These are phyloP conservation scores for Trametes polyzona DNA, from an alignment of 1,284 basidiomycete species.

Conservation along the genomic window DNA sequence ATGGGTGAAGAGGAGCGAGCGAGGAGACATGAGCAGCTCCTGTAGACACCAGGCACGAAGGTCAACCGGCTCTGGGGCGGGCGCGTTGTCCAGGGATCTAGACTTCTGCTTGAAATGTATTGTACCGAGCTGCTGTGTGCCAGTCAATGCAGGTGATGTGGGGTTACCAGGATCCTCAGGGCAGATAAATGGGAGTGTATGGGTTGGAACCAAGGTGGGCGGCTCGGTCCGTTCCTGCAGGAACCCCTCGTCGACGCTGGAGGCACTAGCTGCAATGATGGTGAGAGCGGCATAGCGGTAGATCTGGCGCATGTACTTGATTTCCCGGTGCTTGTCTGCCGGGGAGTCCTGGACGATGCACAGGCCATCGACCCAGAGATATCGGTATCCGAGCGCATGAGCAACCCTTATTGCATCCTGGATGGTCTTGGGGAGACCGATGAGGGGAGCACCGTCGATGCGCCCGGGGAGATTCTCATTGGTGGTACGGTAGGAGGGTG, in stretches of 20 bases:
- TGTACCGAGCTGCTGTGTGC: conserved; percentile 8
- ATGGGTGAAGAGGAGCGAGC: not conserved
- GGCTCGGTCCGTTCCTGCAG: not conserved
- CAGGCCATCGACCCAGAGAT: conserved; percentile 3
- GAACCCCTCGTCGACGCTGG: not conserved
- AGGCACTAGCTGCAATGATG: conserved; percentile 1
- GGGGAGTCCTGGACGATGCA: conserved; percentile 11
- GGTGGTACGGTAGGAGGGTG: conserved; percentile 2
- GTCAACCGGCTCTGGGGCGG: not conserved
- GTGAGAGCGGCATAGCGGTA: conserved; percentile 3
- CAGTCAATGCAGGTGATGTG: no score
- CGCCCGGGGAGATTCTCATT: not conserved
- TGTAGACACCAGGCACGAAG: conserved; percentile 21
- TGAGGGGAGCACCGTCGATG: not conserved
- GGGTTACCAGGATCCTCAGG: not conserved
- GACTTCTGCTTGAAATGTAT: no score
- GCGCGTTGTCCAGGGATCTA: no score
- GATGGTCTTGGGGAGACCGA: not conserved
- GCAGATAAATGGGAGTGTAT: not conserved
- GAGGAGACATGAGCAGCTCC: conserved; percentile 16
- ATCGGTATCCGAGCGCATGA: not conserved
- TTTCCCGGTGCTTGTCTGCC: conserved; percentile 1
- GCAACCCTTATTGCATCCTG: not conserved
- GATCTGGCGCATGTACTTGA: not conserved
- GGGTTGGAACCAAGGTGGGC: not conserved